phyloP scores from a whole-genome alignment of 345 rosid genomes.

The Citrus trifoliata region DNA sequence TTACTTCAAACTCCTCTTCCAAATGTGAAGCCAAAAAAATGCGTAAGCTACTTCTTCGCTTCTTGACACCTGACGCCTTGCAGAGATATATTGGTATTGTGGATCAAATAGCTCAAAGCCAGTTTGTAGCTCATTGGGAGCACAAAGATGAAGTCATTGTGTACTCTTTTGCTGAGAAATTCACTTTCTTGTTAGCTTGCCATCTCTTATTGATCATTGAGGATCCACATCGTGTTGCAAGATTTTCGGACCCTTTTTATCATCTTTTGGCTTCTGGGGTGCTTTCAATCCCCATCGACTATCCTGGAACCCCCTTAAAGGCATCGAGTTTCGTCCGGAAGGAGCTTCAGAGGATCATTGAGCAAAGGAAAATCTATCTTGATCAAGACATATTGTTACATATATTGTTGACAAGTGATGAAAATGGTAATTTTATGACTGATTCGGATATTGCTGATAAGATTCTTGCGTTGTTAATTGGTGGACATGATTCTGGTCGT shows the following conservation, averaged over 20 bases:
- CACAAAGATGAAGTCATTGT: conserved; percentile 24
- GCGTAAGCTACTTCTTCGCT: conserved; percentile 27
- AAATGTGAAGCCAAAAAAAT: conserved; percentile 32
- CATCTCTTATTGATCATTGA: conserved; percentile 30
- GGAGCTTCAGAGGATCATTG: not conserved
- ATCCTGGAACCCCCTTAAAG: conserved; percentile 1
- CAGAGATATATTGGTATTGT: conserved; percentile 26
- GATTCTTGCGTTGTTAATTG: conserved; percentile 20
- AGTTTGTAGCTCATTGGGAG: conserved; percentile 30
- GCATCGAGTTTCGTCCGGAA: not conserved
- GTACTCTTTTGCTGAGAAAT: conserved; percentile 29
- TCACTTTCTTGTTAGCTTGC: conserved; percentile 39
- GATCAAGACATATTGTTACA: conserved; percentile 24
- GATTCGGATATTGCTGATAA: conserved; percentile 23
- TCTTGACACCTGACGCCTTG: conserved; percentile 40
- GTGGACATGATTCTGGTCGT: conserved; percentile 28
- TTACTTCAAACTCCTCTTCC: conserved; percentile 20
- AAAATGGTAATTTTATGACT: conserved; percentile 15
- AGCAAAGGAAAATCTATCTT: conserved; percentile 17
- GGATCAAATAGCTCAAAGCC: conserved; percentile 31
- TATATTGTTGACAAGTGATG: conserved; percentile 19
- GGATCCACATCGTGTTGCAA: not conserved
- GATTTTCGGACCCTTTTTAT: not conserved
- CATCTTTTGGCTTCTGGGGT: conserved; percentile 8
- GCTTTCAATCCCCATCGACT: not conserved